Evolutionary conservation across 805 yeast genomes (phyloP).

Genomic region (Metschnikowia henanensis): DNA sequence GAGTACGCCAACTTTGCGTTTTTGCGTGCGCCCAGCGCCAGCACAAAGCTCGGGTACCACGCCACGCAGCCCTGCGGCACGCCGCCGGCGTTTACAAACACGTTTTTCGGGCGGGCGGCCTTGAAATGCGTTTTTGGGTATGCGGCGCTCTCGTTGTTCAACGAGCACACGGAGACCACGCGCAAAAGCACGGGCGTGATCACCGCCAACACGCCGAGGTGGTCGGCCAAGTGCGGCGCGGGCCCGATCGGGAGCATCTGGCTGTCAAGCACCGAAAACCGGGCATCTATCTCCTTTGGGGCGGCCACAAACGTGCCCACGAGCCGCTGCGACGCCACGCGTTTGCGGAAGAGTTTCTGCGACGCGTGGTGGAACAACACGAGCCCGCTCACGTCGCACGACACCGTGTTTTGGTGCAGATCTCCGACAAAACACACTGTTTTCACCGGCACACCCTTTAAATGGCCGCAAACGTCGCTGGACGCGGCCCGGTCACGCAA

Average conservation of each 20-base stretch:
- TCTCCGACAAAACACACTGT: constrained; percentile 29
- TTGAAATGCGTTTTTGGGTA: constrained; percentile 51
- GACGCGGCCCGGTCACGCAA: constrained; percentile 23
- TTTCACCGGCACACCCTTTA: constrained; percentile 24
- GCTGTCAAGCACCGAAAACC: constrained; percentile 29
- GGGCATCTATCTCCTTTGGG: constrained; percentile 11
- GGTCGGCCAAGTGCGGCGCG: constrained; percentile 52
- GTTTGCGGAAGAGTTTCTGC: constrained; percentile 53
- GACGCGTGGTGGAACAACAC: constrained; percentile 65
- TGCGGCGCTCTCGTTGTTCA: constrained; percentile 33
- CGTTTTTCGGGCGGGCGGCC: constrained; percentile 46
- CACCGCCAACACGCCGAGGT: constrained; percentile 58
- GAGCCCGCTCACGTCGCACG: constrained; percentile 38
- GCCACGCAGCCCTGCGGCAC: constrained; percentile 44
- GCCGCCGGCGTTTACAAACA: constrained; percentile 23
- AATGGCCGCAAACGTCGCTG: constrained; percentile 30
- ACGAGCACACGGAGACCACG: constrained; percentile 52
- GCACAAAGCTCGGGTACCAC: constrained; percentile 59
- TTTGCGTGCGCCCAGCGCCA: constrained; percentile 25
- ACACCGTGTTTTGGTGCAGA: constrained; percentile 28
- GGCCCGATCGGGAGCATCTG: constrained; percentile 63
- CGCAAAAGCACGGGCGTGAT: constrained; percentile 51
- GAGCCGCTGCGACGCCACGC: constrained; percentile 47
- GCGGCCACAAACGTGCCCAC: constrained; percentile 46
- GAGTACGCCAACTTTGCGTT: constrained; percentile 60